Conservation (phyloP, 345 rosid genomes). For the Eucalyptus cloeziana region DNA sequence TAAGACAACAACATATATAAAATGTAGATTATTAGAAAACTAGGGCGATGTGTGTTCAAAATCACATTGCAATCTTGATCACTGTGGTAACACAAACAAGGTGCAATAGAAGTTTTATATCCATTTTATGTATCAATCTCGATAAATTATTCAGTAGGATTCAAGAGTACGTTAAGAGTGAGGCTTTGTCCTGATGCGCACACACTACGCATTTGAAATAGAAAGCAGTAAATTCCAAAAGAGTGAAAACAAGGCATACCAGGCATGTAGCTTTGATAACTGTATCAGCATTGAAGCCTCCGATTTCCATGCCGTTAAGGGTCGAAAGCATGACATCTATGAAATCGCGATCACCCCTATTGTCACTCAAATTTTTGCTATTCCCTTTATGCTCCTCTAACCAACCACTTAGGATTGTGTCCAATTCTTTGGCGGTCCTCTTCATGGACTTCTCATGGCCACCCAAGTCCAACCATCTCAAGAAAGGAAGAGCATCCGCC, state of each 20-base stretch:
- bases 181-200: neutral
- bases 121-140: neutral
- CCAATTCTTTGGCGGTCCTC: neutral
- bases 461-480: neutral
- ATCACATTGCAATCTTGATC: neutral
- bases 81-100: neutral
- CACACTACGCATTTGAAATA: neutral
- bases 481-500: neutral
- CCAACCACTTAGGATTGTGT: neutral
- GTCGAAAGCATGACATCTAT: neutral
- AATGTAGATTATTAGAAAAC: neutral
- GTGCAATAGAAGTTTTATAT: neutral
- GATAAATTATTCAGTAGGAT: neutral
- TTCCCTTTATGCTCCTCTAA: neutral
- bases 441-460: neutral
- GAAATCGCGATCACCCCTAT: neutral
- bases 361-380: neutral
- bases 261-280: neutral
- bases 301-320: neutral
- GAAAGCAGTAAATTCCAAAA: neutral
- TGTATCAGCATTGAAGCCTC: neutral
- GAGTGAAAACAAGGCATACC: neutral
- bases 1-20: neutral
- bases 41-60: neutral
- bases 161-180: neutral